Evolutionary conservation across 345 rosid genomes (phyloP), one percentile per base, ranked within the genome.

Genomic region (Corchorus capsularis): DNA sequence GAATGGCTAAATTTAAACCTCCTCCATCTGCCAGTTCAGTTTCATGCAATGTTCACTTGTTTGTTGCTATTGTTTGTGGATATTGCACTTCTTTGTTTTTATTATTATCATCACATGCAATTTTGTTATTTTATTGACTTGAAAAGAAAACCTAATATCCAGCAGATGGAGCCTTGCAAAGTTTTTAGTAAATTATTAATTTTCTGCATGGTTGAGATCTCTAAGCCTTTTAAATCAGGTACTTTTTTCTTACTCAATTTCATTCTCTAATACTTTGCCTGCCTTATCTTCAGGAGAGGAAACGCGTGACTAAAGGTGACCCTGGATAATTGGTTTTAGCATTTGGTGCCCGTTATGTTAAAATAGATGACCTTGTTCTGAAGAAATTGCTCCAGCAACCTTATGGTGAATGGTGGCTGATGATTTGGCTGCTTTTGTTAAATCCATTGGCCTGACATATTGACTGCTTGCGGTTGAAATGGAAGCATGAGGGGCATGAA

Each of bases 261-360:
- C 72, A 32, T 69, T 72, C 59, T 59, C 68, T 73, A 16, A 73
- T 43, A 4, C 15, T 17, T 60, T 3, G 4, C 27, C 10, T 73
- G 3, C 76, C 35, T 27, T 46, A 73, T 73, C 71, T 27, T 60
- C 68, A 73, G 76, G 76, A 57, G 75, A 72, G 7, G 55, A 46
- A 37, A 6, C 66, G 12, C 2, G 2, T 12, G 43, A 9, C 20
- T 63, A 12, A 63, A 63, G 11, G 49, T 71, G 71, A 15, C 50
- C 22, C 9, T 17, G 15, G 71, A 3, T 66, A 3, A 6, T 8
- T 61, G 64, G 67, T 63, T 10, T 8, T 27, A 37, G 43, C 75
- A 20, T 56, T 43, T 16, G 20, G 60, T 69, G 17, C 15, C 20
- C n/a, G 16, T n/a, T 1, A 4, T 45, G 3, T 32, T 16, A 17